Evolutionary conservation across 257 asterid species (phyloP), one percentile per base, ranked within the genome.

Genomic region (Scutellaria baicalensis): DNA sequence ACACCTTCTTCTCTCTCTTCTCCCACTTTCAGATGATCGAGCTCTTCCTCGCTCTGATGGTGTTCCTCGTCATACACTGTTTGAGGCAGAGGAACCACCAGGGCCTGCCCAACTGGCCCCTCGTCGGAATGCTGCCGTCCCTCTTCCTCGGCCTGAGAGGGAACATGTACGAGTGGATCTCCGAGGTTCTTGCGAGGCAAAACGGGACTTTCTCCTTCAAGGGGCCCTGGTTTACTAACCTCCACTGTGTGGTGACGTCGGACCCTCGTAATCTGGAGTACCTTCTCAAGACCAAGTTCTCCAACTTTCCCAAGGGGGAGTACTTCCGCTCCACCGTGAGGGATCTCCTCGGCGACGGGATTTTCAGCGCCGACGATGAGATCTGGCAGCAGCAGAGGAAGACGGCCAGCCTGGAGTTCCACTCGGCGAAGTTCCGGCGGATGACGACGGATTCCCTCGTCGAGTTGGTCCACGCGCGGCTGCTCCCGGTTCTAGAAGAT

Each of bases 51-150:
- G 92, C 97, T 0, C 4, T 79, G 8, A 9, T 81, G 0, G 92
- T 87, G 45, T 93, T 90, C 71, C 6, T 87, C 0, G 75, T 65
- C 3, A 78, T 93, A 38, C 85, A 80, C 69, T 79, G 79, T 5
- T 20, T 85, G 31, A 77, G 96, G 21, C 88, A 82, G 35, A 66
- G 50, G 61, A 81, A 69, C 50, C 68, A 36, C 3, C 88, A 81
- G 17, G 97, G 96, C 16, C 81, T 93, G 10, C 81, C 91, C 0
- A 81, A 60, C 52, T 93, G 97, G 97, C 98, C 98, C 8, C 2
- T 93, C 8, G 73, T 93, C 8, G 97, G 98, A 5, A 93, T 93
- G 98, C 69, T 91, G 48, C 98, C 98, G 2, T 90, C 98, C 9
- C 83, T 93, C 9, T 12, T 93, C 9, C 14, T 73, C 10, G 98